These are phyloP conservation scores for Spergularia azorica DNA, from an alignment of 179 eudicot species.

Conservation along the genomic window DNA sequence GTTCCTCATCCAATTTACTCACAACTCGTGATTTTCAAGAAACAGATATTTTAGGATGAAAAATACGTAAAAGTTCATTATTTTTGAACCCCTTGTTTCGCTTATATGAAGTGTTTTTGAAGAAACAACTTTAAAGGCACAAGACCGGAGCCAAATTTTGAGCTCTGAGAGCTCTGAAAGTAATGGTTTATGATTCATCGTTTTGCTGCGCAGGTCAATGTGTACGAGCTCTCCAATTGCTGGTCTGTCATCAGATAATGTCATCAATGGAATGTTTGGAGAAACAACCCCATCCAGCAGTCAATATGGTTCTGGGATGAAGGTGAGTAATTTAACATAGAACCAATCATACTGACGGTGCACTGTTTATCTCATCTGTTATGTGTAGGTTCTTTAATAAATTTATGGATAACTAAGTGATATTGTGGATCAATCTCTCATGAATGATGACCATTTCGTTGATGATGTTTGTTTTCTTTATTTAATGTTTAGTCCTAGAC, in stretches of 20 bases:
- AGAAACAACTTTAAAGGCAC: background rate
- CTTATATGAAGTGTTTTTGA: background rate
- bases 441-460: background rate
- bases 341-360: background rate
- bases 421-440: background rate
- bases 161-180: background rate
- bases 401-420: background rate
- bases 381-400: background rate
- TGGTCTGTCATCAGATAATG: slow-evolving; percentile 54
- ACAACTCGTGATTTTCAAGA: background rate
- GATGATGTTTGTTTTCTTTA: background rate
- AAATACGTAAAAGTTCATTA: no score
- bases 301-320: slow-evolving; percentile 58
- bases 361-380: background rate
- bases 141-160: background rate
- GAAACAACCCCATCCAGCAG: slow-evolving; percentile 63
- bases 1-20: no score
- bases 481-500: background rate
- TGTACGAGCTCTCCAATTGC: slow-evolving; percentile 43
- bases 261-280: slow-evolving; percentile 45
- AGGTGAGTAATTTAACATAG: slow-evolving; percentile 39
- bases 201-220: slow-evolving; percentile 42
- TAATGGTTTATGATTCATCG: no score
- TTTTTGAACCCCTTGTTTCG: no score
- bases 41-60: background rate